Conservation (phyloP, 768 basidiomycete species). For the Tylopilus subfusipes region DNA sequence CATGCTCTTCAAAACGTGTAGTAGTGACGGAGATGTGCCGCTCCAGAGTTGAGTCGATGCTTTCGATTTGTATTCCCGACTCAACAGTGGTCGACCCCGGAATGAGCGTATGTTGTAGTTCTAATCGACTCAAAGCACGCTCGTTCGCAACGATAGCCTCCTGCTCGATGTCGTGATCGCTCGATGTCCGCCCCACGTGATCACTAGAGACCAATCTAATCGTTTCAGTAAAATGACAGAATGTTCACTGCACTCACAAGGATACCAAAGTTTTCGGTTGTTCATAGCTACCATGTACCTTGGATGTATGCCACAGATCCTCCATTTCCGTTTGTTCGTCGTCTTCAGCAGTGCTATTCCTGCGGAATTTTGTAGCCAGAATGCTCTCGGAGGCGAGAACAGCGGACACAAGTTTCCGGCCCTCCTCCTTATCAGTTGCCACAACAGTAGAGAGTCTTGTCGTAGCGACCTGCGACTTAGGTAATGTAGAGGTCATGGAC, state of each 20-base stretch:
- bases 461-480: no score
- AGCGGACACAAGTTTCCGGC: no score
- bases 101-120: neutral
- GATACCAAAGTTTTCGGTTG: neutral
- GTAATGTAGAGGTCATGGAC: no score
- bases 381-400: no score
- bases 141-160: neutral
- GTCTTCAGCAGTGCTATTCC: neutral
- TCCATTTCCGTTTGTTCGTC: neutral
- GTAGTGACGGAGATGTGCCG: neutral
- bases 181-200: neutral
- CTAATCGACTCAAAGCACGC: neutral
- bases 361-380: no score
- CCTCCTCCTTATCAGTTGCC: no score
- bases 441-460: no score
- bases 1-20: no score
- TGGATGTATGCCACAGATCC: neutral
- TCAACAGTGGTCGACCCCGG: neutral
- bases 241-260: constrained; percentile 1
- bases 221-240: neutral
- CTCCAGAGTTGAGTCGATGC: neutral
- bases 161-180: neutral
- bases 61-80: neutral
- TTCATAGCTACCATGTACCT: neutral
- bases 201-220: neutral